phyloP scores from a whole-genome alignment of 345 rosid genomes.

The Erodium maritimum region DNA sequence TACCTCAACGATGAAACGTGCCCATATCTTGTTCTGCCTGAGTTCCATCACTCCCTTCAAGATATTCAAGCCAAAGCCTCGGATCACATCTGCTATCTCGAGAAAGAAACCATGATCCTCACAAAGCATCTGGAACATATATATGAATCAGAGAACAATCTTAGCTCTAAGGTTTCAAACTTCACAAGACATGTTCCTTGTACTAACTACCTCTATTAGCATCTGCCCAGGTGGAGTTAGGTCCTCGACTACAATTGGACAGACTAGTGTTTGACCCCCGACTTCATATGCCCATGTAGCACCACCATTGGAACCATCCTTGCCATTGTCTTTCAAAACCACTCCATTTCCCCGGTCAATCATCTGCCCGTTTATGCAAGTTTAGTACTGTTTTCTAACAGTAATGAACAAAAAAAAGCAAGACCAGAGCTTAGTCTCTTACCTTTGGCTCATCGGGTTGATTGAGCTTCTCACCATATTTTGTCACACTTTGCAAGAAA shows the following conservation, averaged over 20 bases:
- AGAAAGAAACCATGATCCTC: constrained; percentile 65
- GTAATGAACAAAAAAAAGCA: too few relatives aligned
- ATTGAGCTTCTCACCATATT: constrained; percentile 70
- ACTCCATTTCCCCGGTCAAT: constrained; percentile 23
- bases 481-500: constrained; percentile 78
- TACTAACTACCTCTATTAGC: constrained; percentile 81
- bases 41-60: constrained; percentile 73
- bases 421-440: constrained; percentile 10
- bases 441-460: constrained; percentile 59
- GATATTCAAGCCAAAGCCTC: constrained; percentile 63
- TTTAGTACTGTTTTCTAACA: constrained; percentile 8
- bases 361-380: constrained; percentile 16
- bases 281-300: constrained; percentile 86
- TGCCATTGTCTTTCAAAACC: constrained; percentile 19
- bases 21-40: constrained; percentile 54
- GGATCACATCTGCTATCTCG: constrained; percentile 66
- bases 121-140: constrained; percentile 59
- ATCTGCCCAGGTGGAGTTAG: constrained; percentile 56
- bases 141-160: background rate
- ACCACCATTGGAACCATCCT: constrained; percentile 24
- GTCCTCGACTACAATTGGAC: constrained; percentile 86
- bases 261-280: constrained; percentile 43
- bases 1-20: constrained; percentile 82
- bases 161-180: background rate
- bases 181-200: background rate